Base-by-base conservation (phyloP, 768 basidiomycete species). In the Tylopilus felleus region DNA sequence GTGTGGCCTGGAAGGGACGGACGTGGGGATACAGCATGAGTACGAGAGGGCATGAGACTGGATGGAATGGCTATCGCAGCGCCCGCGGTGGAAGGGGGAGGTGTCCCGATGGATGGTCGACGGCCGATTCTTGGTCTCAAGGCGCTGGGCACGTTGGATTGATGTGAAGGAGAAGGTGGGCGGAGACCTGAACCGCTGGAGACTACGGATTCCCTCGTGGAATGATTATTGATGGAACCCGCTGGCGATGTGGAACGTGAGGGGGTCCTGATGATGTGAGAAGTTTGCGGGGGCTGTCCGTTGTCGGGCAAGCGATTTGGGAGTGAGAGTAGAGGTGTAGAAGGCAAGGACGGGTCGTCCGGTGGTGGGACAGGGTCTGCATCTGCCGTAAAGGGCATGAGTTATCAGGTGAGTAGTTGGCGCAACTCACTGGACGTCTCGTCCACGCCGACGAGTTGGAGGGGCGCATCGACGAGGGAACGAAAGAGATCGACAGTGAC, bases 401-500 rank as follows among this genome's bases (percentile, higher is more conserved):
- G 53, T 9, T 35, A 5, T 49, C 44, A 35, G 38, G 48, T 5
- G 36, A 19, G 42, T 16, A 6, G 19, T 7, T 12, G 17, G 40
- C 35, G 48, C 23, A n/a, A 60, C 71, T 49, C 65, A 79, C 78
- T 58, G 53, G 65, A 58, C n/a, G 62, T 41, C 42, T 81, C 79
- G 45, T 73, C 65, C 4, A 90, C 63, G 9, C 88, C 87, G 27
- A 82, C 79, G 22, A 90, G 67, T 27, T 84, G 80, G 55, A 90
- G 66, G 25, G 76, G 70, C 3, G 76, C 73, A 21, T 72, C 74
- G 21, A 79, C 68, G 22, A 82, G 72, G 33, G 68, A 68, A 35
- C 73, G 80, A 66, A 86, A 88, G 31, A 86, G 74, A 41, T 83
- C 79, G 54, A 93, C 71, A 38, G 88, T 60, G 2, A 86, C 76